phyloP scores from a whole-genome alignment of 1,284 basidiomycete genomes.

The Inonotus obliquus region DNA sequence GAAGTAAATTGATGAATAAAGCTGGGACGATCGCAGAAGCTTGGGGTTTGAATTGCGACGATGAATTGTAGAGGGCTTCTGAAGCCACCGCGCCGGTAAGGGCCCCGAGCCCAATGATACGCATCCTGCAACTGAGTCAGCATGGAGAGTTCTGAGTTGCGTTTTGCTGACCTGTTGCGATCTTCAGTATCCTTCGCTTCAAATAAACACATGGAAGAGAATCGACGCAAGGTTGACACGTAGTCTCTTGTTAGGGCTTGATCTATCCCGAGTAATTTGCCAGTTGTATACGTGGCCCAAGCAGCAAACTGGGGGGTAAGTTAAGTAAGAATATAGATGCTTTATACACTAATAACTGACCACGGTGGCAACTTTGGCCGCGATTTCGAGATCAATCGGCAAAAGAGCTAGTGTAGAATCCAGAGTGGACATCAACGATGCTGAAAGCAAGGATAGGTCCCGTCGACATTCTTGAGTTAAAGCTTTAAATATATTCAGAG shows the following conservation, averaged over 20 bases:
- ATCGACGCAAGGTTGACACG: constrained; percentile 61
- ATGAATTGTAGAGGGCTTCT: constrained; percentile 78
- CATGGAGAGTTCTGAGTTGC: constrained; percentile 4
- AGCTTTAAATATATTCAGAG: constrained; percentile 79
- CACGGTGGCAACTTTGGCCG: constrained; percentile 77
- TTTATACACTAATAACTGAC: constrained; percentile 41
- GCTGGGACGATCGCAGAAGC: constrained; percentile 71
- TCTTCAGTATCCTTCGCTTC: constrained; percentile 54
- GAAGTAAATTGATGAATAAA: constrained; percentile 66
- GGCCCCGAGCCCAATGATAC: constrained; percentile 83
- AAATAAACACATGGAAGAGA: constrained; percentile 57
- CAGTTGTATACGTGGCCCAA: constrained; percentile 91
- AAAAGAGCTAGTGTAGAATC: constrained; percentile 60
- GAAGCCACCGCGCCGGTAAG: constrained; percentile 80
- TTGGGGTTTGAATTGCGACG: constrained; percentile 72
- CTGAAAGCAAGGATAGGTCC: constrained; percentile 80
- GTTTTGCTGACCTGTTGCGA: constrained; percentile 54
- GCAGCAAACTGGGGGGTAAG: constrained; percentile 65
- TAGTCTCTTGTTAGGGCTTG: constrained; percentile 68
- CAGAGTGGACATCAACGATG: constrained; percentile 73
- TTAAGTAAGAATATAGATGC: not conserved
- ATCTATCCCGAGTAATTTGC: constrained; percentile 76
- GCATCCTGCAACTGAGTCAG: constrained; percentile 48
- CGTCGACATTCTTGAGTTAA: constrained; percentile 88
- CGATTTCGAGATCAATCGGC: constrained; percentile 78